Conservation (phyloP, 768 basidiomycete species). For the Mycena metata region DNA sequence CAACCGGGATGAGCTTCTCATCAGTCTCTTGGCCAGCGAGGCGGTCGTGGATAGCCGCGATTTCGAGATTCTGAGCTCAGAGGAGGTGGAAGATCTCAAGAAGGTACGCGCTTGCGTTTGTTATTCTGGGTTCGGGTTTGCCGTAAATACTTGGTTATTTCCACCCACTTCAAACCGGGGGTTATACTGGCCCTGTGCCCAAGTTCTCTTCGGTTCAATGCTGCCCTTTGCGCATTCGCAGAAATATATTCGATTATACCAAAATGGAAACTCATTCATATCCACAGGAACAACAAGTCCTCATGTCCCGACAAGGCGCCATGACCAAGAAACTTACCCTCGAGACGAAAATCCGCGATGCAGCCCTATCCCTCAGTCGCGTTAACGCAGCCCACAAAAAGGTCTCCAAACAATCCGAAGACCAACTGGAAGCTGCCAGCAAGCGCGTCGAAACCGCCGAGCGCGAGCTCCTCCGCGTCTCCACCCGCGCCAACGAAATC, state of each 20-base stretch:
- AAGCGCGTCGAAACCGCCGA: conserved; percentile 78
- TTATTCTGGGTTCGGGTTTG: conserved; percentile 14
- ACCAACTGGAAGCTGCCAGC: conserved; percentile 82
- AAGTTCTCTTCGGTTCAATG: too few species aligned
- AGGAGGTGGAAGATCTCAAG: conserved; percentile 65
- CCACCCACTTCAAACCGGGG: not conserved
- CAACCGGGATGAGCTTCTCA: conserved; percentile 85
- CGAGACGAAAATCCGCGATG: conserved; percentile 91
- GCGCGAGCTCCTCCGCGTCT: conserved; percentile 77
- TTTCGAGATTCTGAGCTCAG: conserved; percentile 77
- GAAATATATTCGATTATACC: too few species aligned
- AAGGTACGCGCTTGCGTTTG: conserved; percentile 51
- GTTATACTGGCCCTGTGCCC: too few species aligned
- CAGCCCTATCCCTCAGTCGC: conserved; percentile 80
- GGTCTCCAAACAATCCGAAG: conserved; percentile 73
- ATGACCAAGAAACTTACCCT: conserved; percentile 81
- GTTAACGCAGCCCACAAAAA: conserved; percentile 72
- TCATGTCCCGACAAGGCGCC: conserved; percentile 74
- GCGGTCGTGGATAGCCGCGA: conserved; percentile 93
- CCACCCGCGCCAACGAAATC: conserved; percentile 74
- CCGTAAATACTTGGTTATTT: conserved; percentile 6
- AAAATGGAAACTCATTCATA: not conserved
- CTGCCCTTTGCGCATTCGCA: too few species aligned
- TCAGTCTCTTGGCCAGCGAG: conserved; percentile 92
- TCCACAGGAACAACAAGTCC: conserved; percentile 78